Conservation (phyloP, 2,329 filamentous ascomycete genomes). For the Zymoseptoria crescenta region DNA sequence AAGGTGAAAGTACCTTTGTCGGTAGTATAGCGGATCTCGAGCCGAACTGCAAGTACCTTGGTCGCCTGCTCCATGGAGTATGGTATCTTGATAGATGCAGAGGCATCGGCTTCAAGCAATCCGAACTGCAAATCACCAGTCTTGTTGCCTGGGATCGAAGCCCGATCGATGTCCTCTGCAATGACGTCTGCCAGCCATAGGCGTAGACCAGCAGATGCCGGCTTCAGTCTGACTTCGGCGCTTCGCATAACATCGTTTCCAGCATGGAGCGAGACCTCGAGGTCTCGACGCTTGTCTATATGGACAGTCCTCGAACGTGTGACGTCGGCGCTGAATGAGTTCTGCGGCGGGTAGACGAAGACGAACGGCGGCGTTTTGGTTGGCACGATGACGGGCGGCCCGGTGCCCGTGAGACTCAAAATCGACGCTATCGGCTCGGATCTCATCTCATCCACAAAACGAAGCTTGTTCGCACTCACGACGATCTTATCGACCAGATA, state of each 20-base stretch:
- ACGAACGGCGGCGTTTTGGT: conserved; percentile 40
- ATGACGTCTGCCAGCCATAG: conserved; percentile 47
- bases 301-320: conserved; percentile 63
- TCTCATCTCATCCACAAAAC: conserved; percentile 53
- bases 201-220: conserved; percentile 53
- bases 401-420: conserved; percentile 40
- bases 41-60: conserved; percentile 59
- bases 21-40: conserved; percentile 42
- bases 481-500: conserved; percentile 69
- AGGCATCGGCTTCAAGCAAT: conserved; percentile 30
- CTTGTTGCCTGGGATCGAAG: conserved; percentile 3
- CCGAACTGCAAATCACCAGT: conserved; percentile 18
- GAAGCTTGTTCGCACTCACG: conserved; percentile 55
- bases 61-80: conserved; percentile 78
- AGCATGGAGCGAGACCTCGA: conserved; percentile 65
- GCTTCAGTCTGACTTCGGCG: conserved; percentile 46
- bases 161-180: conserved; percentile 8
- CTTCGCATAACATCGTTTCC: conserved; percentile 62
- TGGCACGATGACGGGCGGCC: conserved; percentile 17
- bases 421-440: conserved; percentile 39
- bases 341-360: conserved; percentile 62
- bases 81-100: conserved; percentile 59
- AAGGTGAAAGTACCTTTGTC: conserved; percentile 34
- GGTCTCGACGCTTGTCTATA: conserved; percentile 67
- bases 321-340: conserved; percentile 62